These are phyloP conservation scores for Pseudogymnoascus sp. DNA, from an alignment of 2,329 filamentous ascomycete species.

Conservation along the genomic window DNA sequence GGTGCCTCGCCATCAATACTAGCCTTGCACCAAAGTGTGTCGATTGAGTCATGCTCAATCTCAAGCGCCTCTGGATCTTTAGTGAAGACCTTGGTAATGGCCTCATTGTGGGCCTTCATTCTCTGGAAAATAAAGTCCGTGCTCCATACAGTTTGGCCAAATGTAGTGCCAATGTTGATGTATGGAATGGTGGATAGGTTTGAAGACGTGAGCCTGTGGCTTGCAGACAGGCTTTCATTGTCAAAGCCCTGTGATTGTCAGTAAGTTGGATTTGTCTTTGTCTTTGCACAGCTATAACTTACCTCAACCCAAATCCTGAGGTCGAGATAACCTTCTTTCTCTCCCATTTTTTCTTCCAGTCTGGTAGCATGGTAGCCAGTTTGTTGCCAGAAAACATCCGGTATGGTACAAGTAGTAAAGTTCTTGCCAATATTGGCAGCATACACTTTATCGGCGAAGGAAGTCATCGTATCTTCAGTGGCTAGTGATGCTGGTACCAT, in stretches of 20 bases:
- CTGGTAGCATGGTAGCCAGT: neutral
- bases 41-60: neutral
- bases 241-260: neutral
- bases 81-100: neutral
- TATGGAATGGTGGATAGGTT: neutral
- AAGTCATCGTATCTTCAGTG: neutral
- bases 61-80: neutral
- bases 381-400: neutral
- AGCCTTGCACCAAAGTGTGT: neutral
- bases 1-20: neutral
- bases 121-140: neutral
- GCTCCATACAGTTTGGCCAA: neutral
- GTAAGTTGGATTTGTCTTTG: neutral
- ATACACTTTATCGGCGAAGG: neutral
- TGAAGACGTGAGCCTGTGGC: neutral
- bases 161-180: conserved; percentile 3
- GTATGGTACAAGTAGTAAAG: neutral
- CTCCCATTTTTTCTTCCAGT: neutral
- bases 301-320: neutral
- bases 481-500: neutral
- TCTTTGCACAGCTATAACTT: neutral
- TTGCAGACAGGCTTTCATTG: neutral
- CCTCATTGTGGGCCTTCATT: neutral
- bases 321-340: neutral
- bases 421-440: neutral